These are phyloP conservation scores for Chaetothyriales sp. DNA, from an alignment of 2,329 filamentous ascomycete genomes.

Conservation along the genomic window DNA sequence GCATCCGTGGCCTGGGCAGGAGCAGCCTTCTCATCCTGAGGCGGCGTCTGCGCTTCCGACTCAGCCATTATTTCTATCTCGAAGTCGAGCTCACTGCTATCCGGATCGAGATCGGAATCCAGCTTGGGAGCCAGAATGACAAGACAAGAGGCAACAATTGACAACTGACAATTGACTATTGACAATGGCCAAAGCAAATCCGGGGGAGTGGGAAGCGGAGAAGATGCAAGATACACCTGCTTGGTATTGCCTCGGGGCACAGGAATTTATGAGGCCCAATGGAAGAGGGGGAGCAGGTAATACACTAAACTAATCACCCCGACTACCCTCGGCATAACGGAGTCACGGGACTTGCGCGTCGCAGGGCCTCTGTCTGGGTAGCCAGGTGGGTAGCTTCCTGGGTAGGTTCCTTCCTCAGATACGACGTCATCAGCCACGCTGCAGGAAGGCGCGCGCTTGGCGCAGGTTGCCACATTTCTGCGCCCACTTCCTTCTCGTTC, in stretches of 20 bases:
- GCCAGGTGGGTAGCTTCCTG: no score
- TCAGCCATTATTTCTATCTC: background rate
- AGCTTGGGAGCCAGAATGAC: background rate
- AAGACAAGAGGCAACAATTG: background rate
- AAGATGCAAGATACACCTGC: background rate
- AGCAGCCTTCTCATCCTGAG: background rate
- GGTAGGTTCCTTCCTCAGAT: no score
- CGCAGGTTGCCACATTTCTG: background rate
- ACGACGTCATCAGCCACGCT: background rate
- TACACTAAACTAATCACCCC: background rate
- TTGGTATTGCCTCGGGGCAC: background rate
- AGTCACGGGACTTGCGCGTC: background rate
- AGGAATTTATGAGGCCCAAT: background rate
- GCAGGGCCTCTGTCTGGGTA: no score
- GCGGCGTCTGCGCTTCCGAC: background rate
- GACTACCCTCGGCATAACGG: background rate
- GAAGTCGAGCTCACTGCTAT: background rate
- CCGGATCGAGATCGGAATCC: background rate
- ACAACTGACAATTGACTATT: background rate
- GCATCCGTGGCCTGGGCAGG: background rate
- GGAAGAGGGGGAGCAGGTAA: background rate
- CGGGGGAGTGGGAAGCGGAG: background rate
- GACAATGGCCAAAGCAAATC: background rate
- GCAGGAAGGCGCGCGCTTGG: background rate
- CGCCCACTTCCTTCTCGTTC: background rate